A percentile compares a stretch with the other conserved stretches of the same genome.
phyloP scores from a whole-genome alignment of 2,329 filamentous ascomycete genomes.

The Fusarium napiforme region DNA sequence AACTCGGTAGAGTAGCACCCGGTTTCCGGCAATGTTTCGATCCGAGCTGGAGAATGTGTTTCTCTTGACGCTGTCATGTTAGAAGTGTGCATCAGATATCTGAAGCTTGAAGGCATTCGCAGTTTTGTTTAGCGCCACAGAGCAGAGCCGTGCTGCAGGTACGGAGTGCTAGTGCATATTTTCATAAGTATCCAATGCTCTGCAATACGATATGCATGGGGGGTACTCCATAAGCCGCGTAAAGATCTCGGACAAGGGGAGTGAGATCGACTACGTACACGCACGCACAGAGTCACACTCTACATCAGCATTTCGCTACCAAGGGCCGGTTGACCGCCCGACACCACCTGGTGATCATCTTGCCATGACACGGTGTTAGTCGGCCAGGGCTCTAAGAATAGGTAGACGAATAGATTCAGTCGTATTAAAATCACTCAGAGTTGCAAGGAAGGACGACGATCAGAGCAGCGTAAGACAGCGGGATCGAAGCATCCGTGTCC shows the following conservation, averaged over 20 bases:
- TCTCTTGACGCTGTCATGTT: constrained; percentile 26
- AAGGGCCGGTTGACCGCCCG: constrained; percentile 29
- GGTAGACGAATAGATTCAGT: constrained; percentile 8
- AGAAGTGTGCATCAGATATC: constrained; percentile 35
- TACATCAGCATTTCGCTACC: constrained; percentile 24
- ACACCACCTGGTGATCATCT: constrained; percentile 19
- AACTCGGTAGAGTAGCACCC: constrained; percentile 22
- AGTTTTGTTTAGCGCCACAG: constrained; percentile 27
- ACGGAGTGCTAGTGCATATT: constrained; percentile 11
- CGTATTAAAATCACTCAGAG: constrained; percentile 2
- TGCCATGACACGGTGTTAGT: constrained; percentile 24
- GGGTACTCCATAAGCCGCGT: background rate
- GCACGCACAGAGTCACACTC: background rate
- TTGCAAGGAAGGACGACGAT: constrained; percentile 4
- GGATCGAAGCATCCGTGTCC: constrained; percentile 9
- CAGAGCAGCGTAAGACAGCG: constrained; percentile 19
- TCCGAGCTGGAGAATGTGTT: constrained; percentile 26
- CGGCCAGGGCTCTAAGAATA: constrained; percentile 29
- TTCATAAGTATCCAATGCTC: background rate
- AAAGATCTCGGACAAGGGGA: constrained; percentile 33
- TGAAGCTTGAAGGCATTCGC: constrained; percentile 22
- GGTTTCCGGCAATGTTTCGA: constrained; percentile 25
- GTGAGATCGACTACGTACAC: constrained; percentile 20
- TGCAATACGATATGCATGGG: constrained; percentile 8
- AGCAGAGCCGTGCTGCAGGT: background rate